A percentile compares a stretch with the other conserved stretches of the same genome.
Evolutionary conservation across 73 alveolate species (phyloP).

Genomic region (Paramecium biaurelia): DNA sequence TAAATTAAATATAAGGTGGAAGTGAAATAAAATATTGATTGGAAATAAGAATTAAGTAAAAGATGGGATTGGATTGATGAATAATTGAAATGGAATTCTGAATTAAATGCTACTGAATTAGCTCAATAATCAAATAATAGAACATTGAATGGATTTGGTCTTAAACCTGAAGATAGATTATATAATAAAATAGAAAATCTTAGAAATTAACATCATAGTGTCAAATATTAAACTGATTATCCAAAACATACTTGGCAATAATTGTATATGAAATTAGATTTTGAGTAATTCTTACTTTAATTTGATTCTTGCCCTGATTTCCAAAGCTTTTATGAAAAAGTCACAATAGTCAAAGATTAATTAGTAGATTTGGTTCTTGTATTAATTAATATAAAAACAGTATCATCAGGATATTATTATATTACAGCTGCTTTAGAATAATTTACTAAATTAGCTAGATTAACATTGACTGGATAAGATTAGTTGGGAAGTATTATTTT

Average conservation of each 20-base stretch:
- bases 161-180: slow-evolving; percentile 65
- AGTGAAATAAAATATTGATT: slow-evolving; percentile 72
- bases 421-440: slow-evolving; percentile 31
- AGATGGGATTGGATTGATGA: slow-evolving; percentile 75
- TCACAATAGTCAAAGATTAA: slow-evolving; percentile 62
- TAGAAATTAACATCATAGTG: not conserved
- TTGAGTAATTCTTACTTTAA: slow-evolving; percentile 77
- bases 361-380: not conserved
- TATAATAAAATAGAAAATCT: slow-evolving; percentile 60
- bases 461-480: not conserved
- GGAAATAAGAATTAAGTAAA: slow-evolving; percentile 56
- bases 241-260: slow-evolving; percentile 85
- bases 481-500: not conserved
- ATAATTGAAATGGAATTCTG: slow-evolving; percentile 43
- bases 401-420: slow-evolving; percentile 41
- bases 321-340: slow-evolving; percentile 72
- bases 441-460: not conserved
- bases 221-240: not conserved
- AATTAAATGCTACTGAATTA: slow-evolving; percentile 20
- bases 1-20: slow-evolving; percentile 67
- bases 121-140: slow-evolving; percentile 61
- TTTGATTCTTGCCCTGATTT: slow-evolving; percentile 85
- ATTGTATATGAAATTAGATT: slow-evolving; percentile 85
- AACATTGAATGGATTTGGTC: slow-evolving; percentile 20
- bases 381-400: not conserved